Base-by-base conservation (phyloP, 2,329 filamentous ascomycete species). In the Eutypella sp. region DNA sequence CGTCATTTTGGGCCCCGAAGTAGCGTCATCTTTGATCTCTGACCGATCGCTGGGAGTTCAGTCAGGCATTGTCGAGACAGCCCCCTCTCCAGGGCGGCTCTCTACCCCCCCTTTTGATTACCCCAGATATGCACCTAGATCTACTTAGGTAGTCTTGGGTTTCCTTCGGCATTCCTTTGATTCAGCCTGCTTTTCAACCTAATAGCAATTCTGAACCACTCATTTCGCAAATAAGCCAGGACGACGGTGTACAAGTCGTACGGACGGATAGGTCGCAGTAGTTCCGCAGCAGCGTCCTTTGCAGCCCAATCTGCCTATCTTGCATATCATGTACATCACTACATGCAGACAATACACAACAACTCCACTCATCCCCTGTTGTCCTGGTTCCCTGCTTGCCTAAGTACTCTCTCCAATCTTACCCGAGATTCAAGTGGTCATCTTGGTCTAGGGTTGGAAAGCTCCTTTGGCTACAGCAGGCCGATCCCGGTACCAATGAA, bases 291-390 rank as follows among this genome's bases (percentile, higher is more conserved):
- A 44, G n/a, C n/a, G n/a, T 48, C 51, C 53, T 61, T 61, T 58
- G 58, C 59, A 62, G 58, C 57, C 57, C 57, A 59, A 60, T 54
- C 47, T 53, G 47, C 47, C 48, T 48, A 43, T 42, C 47, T 46
- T 56, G 52, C 16, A 15, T 33, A n/a, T n/a, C 48, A 54, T 54
- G 41, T 39, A 43, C 50, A 48, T 33, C 11, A 7, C 13, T 29
- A n/a, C n/a, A n/a, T n/a, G n/a, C n/a, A n/a, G n/a, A n/a, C n/a
- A n/a, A n/a, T n/a, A n/a, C n/a, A n/a, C n/a, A n/a, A n/a, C n/a
- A n/a, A n/a, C n/a, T n/a, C n/a, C n/a, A n/a, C n/a, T n/a, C n/a
- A n/a, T n/a, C n/a, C n/a, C n/a, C n/a, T n/a, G n/a, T n/a, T n/a
- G n/a, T n/a, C n/a, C n/a, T n/a, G n/a, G n/a, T n/a, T n/a, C n/a